A percentile compares a stretch with the other conserved stretches of the same genome.
Conservation (phyloP, 1,284 basidiomycete genomes). For the Microbotryum intermedium region DNA sequence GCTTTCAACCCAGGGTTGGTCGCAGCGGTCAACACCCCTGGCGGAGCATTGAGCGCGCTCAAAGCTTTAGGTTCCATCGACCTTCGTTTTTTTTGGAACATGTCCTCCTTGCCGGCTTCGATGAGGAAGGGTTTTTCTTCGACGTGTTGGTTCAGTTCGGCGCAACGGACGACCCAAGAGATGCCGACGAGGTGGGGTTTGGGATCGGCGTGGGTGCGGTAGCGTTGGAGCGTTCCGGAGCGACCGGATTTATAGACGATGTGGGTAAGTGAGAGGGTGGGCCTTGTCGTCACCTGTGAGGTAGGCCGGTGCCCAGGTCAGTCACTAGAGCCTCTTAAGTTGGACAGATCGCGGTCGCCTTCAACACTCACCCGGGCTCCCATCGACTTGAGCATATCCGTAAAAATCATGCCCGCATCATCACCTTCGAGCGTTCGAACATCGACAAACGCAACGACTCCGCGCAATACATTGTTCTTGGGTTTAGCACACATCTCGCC, state of each 20-base stretch:
- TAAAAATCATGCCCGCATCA: constrained; percentile 71
- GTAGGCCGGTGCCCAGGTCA: background rate
- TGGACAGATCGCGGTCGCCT: no score
- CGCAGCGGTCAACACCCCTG: background rate
- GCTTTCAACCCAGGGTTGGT: constrained; percentile 15
- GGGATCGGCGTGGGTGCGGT: constrained; percentile 59
- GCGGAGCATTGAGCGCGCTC: constrained; percentile 10
- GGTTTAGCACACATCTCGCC: background rate
- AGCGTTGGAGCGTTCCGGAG: constrained; percentile 64
- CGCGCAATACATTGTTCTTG: constrained; percentile 37
- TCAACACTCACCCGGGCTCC: constrained; percentile 76
- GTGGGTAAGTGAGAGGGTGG: constrained; percentile 60
- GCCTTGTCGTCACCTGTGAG: constrained; percentile 45
- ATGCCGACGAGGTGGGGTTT: constrained; percentile 74
- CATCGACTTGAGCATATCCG: constrained; percentile 68
- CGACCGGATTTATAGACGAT: constrained; percentile 82
- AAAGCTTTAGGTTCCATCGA: constrained; percentile 30
- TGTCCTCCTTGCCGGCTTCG: constrained; percentile 56
- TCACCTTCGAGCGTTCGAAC: constrained; percentile 78
- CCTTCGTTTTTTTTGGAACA: constrained; percentile 11
- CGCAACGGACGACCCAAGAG: constrained; percentile 83
- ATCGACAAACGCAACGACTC: constrained; percentile 80
- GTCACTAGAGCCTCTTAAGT: background rate
- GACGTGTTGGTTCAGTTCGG: constrained; percentile 56
- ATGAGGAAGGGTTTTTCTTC: constrained; percentile 61